phyloP scores from a whole-genome alignment of 2,329 filamentous ascomycete genomes.

The Aspergillus tamarii region DNA sequence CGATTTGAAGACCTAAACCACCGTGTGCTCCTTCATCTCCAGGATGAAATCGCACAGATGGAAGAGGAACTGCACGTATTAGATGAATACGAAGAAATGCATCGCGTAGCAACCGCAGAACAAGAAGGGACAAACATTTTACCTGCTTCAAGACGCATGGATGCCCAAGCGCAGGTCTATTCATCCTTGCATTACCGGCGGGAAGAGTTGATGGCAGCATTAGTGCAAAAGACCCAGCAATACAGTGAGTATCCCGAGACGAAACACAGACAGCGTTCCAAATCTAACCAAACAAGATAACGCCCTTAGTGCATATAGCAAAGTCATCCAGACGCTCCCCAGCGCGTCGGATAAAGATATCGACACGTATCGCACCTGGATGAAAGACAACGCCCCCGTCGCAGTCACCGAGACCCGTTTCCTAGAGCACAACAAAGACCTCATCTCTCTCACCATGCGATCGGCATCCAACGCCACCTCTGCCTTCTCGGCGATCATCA shows the following conservation, averaged over 20 bases:
- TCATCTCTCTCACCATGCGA: conserved; percentile 38
- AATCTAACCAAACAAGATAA: conserved; percentile 35
- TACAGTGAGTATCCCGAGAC: conserved; percentile 54
- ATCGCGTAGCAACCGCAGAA: conserved; percentile 35
- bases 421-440: conserved; percentile 54
- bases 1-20: conserved; percentile 83
- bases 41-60: conserved; percentile 80
- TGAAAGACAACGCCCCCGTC: conserved; percentile 55
- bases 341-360: conserved; percentile 53
- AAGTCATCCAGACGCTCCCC: conserved; percentile 49
- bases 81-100: conserved; percentile 61
- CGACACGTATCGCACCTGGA: conserved; percentile 56
- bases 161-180: conserved; percentile 53
- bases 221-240: conserved; percentile 63
- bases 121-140: conserved; percentile 36
- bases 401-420: conserved; percentile 57
- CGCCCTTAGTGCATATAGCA: conserved; percentile 50
- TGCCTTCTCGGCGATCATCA: conserved; percentile 46
- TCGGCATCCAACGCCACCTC: conserved; percentile 23
- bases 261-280: not conserved
- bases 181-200: conserved; percentile 58
- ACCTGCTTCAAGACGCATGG: conserved; percentile 45
- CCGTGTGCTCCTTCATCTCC: conserved; percentile 77
- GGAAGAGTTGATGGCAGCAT: conserved; percentile 56
- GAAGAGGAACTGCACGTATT: conserved; percentile 75